phyloP scores from a whole-genome alignment of 1,284 basidiomycete species.

The Leccinum fallax region DNA sequence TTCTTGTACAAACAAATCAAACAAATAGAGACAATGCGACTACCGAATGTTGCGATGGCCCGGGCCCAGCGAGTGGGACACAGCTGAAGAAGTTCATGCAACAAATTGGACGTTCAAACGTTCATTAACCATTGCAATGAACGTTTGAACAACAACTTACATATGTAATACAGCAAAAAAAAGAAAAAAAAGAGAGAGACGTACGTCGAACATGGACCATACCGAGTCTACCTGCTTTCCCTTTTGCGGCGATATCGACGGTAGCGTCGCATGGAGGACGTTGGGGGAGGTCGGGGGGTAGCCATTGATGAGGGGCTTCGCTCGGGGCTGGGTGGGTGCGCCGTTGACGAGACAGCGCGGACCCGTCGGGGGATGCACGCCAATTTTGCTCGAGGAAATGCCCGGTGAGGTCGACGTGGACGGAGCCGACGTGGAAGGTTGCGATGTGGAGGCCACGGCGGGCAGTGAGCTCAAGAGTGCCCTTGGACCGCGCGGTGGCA shows the following conservation, averaged over 20 bases:
- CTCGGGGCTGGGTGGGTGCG: slow-evolving; percentile 19
- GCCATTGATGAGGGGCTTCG: slow-evolving; percentile 31
- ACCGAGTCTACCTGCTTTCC: slow-evolving; percentile 25
- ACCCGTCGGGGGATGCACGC: slow-evolving; percentile 35
- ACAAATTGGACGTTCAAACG: too few species aligned
- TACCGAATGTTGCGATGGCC: too few species aligned
- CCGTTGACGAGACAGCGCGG: slow-evolving; percentile 38
- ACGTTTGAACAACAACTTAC: too few species aligned
- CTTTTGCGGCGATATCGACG: slow-evolving; percentile 28
- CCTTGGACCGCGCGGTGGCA: slow-evolving; percentile 70
- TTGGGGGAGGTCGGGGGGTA: slow-evolving; percentile 27
- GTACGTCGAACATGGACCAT: slow-evolving; percentile 28
- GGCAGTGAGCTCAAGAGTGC: slow-evolving; percentile 56
- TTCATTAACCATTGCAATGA: too few species aligned
- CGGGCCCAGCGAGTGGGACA: too few species aligned
- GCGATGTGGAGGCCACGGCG: slow-evolving; percentile 29
- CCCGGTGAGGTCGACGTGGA: slow-evolving; percentile 34
- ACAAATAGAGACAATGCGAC: too few species aligned
- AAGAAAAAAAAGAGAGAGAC: slow-evolving; percentile 6
- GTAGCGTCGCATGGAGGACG: slow-evolving; percentile 5
- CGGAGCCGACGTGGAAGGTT: slow-evolving; percentile 32
- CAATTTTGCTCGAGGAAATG: slow-evolving; percentile 28
- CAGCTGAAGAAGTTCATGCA: too few species aligned
- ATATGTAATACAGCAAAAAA: too few species aligned
- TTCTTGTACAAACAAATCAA: slow-evolving; percentile 26